Percentiles rank a stretch among this genome's conserved stretches.
Evolutionary conservation across 2,329 filamentous ascomycete species (phyloP).

Genomic region (Trichoderma breve): DNA sequence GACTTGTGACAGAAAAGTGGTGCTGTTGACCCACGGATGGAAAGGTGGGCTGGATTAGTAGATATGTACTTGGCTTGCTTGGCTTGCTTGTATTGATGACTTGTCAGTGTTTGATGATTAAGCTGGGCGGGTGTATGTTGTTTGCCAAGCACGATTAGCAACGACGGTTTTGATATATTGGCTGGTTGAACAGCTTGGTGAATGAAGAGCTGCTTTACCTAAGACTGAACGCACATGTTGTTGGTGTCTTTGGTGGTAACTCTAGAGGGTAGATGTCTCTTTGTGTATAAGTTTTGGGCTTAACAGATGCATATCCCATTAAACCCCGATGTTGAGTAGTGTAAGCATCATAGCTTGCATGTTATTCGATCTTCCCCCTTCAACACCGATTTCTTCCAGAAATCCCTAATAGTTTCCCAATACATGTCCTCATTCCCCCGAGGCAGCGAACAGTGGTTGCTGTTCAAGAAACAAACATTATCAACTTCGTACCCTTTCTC

Average conservation of each 20-base stretch:
- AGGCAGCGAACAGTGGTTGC: slow-evolving; percentile 1
- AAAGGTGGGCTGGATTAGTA: background rate
- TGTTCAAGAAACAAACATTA: background rate
- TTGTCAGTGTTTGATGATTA: background rate
- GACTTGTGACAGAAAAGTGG: background rate
- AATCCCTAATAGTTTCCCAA: background rate
- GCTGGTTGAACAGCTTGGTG: background rate
- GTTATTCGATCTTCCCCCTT: background rate
- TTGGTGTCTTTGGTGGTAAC: background rate
- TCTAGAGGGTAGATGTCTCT: background rate
- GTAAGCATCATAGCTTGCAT: background rate
- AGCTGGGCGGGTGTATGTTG: background rate
- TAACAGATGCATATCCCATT: background rate
- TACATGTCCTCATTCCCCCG: background rate
- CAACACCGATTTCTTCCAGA: background rate
- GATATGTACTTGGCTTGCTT: background rate
- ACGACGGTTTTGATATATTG: background rate
- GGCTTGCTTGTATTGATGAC: background rate
- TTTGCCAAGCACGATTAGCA: background rate
- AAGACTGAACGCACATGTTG: background rate
- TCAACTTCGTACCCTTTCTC: background rate
- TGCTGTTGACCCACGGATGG: background rate
- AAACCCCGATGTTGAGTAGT: background rate
- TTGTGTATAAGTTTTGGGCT: background rate
- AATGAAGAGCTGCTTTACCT: background rate